Evolutionary conservation across 108 stramenopile genomes (phyloP).

Genomic region (Ochromonas danica): DNA sequence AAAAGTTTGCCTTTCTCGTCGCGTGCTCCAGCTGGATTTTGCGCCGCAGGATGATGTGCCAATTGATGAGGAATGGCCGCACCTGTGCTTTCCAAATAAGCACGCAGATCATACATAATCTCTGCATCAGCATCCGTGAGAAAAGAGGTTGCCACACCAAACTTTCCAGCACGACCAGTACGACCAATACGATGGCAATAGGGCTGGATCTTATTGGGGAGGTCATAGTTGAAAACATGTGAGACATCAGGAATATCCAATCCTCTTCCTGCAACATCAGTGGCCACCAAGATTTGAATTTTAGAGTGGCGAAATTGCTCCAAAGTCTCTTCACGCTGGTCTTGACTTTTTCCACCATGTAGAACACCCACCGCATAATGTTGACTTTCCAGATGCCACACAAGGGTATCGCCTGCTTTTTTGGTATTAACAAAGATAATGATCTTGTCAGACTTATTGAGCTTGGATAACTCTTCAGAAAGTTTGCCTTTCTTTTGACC

Average conservation of each 20-base stretch:
- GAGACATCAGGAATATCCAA: constrained; percentile 91
- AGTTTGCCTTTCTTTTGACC: constrained; percentile 67
- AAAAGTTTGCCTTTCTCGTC: constrained; percentile 46
- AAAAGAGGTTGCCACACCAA: constrained; percentile 84
- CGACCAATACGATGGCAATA: constrained; percentile 96
- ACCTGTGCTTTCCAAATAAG: constrained; percentile 75
- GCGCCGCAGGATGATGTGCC: constrained; percentile 58
- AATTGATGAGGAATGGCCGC: constrained; percentile 69
- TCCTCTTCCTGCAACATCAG: constrained; percentile 94
- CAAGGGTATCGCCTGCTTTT: constrained; percentile 59
- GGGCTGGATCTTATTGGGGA: constrained; percentile 86
- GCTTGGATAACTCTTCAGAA: background rate
- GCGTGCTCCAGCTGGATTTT: constrained; percentile 37
- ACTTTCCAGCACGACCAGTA: constrained; percentile 94
- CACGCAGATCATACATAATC: constrained; percentile 76
- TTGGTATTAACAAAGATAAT: constrained; percentile 98
- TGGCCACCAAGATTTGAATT: constrained; percentile 78
- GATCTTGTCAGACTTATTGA: constrained; percentile 64
- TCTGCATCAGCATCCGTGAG: constrained; percentile 85
- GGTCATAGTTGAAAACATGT: constrained; percentile 93
- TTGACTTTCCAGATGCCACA: background rate
- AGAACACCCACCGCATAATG: constrained; percentile 63
- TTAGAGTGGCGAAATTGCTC: constrained; percentile 72
- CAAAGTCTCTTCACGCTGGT: constrained; percentile 90
- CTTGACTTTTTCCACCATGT: constrained; percentile 94